A percentile compares a stretch with the other conserved stretches of the same genome.
Conservation (phyloP, 345 rosid genomes). For the Crucihimalaya himalaica region DNA sequence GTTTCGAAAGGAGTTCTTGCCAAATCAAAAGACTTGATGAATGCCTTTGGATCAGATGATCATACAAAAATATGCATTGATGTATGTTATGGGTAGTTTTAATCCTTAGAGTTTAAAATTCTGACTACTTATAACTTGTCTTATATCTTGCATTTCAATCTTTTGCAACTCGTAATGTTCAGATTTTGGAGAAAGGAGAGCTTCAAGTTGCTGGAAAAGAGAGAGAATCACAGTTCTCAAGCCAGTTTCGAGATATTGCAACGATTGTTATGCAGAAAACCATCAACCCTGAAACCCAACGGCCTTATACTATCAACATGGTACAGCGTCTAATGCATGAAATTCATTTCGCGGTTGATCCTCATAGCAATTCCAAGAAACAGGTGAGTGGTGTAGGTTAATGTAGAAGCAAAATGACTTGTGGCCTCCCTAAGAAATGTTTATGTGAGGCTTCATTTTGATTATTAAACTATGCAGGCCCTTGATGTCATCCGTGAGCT, state of each 20-base stretch:
- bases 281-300: constrained; percentile 84
- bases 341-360: constrained; percentile 91
- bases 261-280: constrained; percentile 97
- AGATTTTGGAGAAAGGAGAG: constrained; percentile 97
- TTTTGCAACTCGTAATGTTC: neutral
- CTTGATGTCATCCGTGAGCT: constrained; percentile 92
- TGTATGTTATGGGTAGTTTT: constrained; percentile 44
- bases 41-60: constrained; percentile 79
- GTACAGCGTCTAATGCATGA: constrained; percentile 94
- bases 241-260: constrained; percentile 94
- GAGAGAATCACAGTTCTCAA: constrained; percentile 85
- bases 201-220: constrained; percentile 99
- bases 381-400: constrained; percentile 51
- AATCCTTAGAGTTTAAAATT: neutral
- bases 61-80: constrained; percentile 76
- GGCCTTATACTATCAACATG: constrained; percentile 95
- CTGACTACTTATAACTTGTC: neutral
- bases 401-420: neutral
- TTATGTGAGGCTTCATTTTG: neutral
- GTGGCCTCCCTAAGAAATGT: neutral
- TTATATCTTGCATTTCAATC: neutral
- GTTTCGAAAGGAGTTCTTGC: constrained; percentile 96
- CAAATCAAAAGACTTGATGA: constrained; percentile 70
- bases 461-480: constrained; percentile 52
- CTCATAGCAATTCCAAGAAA: constrained; percentile 84